Base-by-base conservation (phyloP, 805 yeast species). In the Jamesozyma piceae region DNA sequence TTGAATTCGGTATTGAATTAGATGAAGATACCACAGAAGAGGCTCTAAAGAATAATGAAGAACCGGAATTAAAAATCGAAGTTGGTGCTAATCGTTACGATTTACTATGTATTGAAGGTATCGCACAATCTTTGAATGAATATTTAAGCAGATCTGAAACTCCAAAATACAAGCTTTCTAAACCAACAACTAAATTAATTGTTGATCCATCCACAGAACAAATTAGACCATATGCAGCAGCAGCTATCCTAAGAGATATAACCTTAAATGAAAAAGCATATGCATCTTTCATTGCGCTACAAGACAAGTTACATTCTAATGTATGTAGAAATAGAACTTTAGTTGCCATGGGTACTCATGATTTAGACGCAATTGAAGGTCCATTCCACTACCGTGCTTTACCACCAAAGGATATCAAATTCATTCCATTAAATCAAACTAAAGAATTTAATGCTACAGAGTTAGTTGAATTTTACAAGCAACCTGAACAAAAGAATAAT, bases 331-430 rank as follows among this genome's bases (percentile, higher is more conserved):
- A 90, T 67, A 85, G 99, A 75, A 82, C 95, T 28, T 75, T 92
- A 54, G 98, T 92, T 43, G 97, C 98, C 39, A 88, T 90, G 74
- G 99, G 99, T 57, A 92, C 99, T 42, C 99, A 92, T 60, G 97
- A 92, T 65, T 72, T 82, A 48, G 95, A 86, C 63, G 77, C 82
- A 38, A 67, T 90, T 51, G 62, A 74, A 32, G 83, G 85, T 22
- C 94, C 95, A 46, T 87, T 92, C 69, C 77, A 86, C 43, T 92
- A 87, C 70, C 86, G 82, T 60, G 97, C 92, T 35, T 68, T 83
- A 51, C 71, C 78, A 42, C 96, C 96, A 45, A 68, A 74, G 51
- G 88, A 84, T 36, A 72, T 92, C 62, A 71, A 75, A 48, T 89
- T 84, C 54, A 67, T 69, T 38, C 95, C 95, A 40, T 73, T 84